Evolutionary conservation across 1,284 basidiomycete species (phyloP), one percentile per base, ranked within the genome.

Genomic region (Ustilago hordei): DNA sequence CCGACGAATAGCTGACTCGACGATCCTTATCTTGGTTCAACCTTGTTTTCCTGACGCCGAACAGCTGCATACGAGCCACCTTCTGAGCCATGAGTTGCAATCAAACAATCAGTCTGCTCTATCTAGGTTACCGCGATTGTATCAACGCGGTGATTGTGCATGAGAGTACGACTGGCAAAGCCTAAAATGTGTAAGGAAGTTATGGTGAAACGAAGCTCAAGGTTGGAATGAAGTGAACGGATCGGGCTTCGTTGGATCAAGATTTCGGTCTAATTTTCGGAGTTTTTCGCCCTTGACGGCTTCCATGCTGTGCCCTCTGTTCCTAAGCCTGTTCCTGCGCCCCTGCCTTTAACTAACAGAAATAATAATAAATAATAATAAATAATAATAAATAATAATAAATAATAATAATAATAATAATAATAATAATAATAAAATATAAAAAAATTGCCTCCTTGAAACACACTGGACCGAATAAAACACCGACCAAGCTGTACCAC

Each of bases 31-130:
- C 11, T 32, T 12, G 23, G 23, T 55, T 7, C n/a, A 19, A 35
- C 31, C 11, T 28, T 50, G 19, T 31, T 52, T 43, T 39, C 35
- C 54, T 43, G 48, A 50, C 58, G 19, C 6, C 48, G 31, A 35
- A 19, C 17, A 64, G 62, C 69, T 15, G 64, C 69, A 17, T 72
- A 72, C 45, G 64, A 72, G 56, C 69, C 69, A 34, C 50, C 64
- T 36, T 41, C 56, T 19, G 23, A 54, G 28, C 45, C 47, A 64
- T 28, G 8, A n/a, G 23, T 17, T 41, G 52, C 15, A 47, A 48
- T 50, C 7, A 2, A 36, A 50, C 13, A n/a, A 7, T 1, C 32
- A 39, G 9, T 28, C 38, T 11, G n/a, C 41, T 19, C 36, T 8
- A 23, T 28, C 23, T 28, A 28, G 23, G 23, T 13, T 12, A 55